These are phyloP conservation scores for Curvularia spicifera DNA, from an alignment of 2,329 filamentous ascomycete species.

Conservation along the genomic window DNA sequence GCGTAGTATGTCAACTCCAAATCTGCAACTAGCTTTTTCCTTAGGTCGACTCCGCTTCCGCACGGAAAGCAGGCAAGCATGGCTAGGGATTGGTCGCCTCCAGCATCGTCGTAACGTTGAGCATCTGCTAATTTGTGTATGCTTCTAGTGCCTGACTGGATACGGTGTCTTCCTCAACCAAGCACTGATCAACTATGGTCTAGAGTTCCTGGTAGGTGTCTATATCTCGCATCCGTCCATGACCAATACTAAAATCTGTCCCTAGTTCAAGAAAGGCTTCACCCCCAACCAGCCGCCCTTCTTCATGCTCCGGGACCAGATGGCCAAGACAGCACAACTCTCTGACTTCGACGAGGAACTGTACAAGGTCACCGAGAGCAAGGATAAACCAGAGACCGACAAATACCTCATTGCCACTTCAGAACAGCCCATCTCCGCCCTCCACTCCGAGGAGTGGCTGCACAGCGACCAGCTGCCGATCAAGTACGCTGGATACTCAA, in stretches of 20 bases:
- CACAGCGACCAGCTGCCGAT: conserved; percentile 79
- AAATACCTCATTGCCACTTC: conserved; percentile 80
- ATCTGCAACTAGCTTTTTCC: not conserved
- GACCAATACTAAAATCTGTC: not conserved
- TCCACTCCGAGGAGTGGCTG: conserved; percentile 94
- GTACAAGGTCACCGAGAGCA: conserved; percentile 89
- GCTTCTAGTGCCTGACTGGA: conserved; percentile 71
- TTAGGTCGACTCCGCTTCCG: not conserved
- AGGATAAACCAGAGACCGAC: conserved; percentile 80
- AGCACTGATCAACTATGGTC: conserved; percentile 90
- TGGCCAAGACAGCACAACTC: conserved; percentile 97
- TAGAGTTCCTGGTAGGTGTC: conserved; percentile 9
- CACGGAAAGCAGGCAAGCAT: not conserved
- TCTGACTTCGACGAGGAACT: conserved; percentile 97
- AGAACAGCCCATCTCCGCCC: conserved; percentile 91
- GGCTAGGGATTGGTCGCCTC: too few relatives aligned
- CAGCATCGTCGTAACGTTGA: not conserved
- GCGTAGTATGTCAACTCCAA: not conserved
- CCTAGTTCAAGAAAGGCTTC: conserved; percentile 72
- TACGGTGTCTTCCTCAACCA: conserved; percentile 93
- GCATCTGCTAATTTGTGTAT: not conserved
- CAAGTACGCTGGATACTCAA: conserved; percentile 87
- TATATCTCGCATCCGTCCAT: not conserved
- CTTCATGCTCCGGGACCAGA: conserved; percentile 90
- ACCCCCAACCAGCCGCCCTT: conserved; percentile 67